Percentiles rank a stretch among this genome's conserved stretches.
Conservation (phyloP, 129 eudicot genomes). For the Ambrosia artemisiifolia region DNA sequence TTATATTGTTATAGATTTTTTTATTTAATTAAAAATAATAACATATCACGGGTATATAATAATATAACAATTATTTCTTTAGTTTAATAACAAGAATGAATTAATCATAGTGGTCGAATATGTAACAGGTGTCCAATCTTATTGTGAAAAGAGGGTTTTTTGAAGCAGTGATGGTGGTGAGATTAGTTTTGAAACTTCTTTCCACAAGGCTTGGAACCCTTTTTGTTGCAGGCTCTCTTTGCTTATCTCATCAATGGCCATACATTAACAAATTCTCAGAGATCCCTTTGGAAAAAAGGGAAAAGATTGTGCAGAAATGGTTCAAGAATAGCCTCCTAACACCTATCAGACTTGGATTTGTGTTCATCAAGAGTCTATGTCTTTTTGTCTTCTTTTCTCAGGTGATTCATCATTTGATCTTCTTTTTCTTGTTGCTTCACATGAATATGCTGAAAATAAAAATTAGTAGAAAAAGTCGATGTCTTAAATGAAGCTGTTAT, state of each 20-base stretch:
- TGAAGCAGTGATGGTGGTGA: slow-evolving; percentile 54
- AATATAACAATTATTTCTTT: background rate
- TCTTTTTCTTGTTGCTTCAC: background rate
- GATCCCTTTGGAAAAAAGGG: slow-evolving; percentile 55
- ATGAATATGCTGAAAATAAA: too few species aligned
- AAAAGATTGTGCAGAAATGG: slow-evolving; percentile 64
- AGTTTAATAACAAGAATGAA: background rate
- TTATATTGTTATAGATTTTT: too few species aligned
- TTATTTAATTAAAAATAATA: too few species aligned
- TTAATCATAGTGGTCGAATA: background rate
- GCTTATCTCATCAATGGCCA: slow-evolving; percentile 59
- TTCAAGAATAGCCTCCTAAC: slow-evolving; percentile 43
- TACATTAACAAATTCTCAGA: slow-evolving; percentile 47
- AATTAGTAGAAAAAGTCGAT: too few species aligned
- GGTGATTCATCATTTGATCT: slow-evolving; percentile 33
- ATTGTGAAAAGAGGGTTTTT: slow-evolving; percentile 48
- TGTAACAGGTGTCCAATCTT: slow-evolving; percentile 48
- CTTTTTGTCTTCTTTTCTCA: slow-evolving; percentile 54
- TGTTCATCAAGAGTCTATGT: slow-evolving; percentile 57
- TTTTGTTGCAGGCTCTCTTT: slow-evolving; percentile 54
- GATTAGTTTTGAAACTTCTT: slow-evolving; percentile 36
- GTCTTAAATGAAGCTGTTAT: too few species aligned
- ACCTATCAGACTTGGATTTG: slow-evolving; percentile 62
- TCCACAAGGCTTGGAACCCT: slow-evolving; percentile 71
- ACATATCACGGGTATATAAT: too few species aligned